Percentiles rank a stretch among this genome's conserved stretches.
Conservation (phyloP, 176 grass and related monocot genomes). For the Urochloa ruziziensis region DNA sequence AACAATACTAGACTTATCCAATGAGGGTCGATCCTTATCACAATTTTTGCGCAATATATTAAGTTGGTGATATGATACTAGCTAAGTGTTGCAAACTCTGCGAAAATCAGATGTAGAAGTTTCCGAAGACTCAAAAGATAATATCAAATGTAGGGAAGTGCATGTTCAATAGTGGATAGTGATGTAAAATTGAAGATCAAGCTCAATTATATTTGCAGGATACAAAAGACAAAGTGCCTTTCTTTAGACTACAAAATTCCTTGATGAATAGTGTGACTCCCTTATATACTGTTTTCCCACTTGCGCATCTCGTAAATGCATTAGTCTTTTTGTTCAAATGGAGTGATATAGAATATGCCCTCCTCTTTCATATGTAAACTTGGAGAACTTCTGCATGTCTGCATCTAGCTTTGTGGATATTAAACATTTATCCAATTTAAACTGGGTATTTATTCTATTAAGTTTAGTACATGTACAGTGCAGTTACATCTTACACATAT, state of each 20-base stretch:
- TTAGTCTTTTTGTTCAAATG: neutral
- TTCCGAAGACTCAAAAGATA: neutral
- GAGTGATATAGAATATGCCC: neutral
- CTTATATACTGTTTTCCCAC: neutral
- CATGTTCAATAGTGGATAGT: neutral
- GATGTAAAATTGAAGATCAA: neutral
- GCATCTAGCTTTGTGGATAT: neutral
- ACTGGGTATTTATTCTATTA: neutral
- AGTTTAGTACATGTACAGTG: constrained; percentile 6
- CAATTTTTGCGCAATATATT: neutral
- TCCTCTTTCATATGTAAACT: neutral
- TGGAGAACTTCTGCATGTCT: neutral
- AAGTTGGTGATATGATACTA: neutral
- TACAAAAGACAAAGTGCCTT: neutral
- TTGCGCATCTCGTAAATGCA: neutral
- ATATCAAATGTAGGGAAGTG: neutral
- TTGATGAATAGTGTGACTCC: neutral
- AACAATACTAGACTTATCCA: neutral
- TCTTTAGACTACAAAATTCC: neutral
- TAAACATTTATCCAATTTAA: neutral
- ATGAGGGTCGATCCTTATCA: neutral
- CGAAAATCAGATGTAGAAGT: neutral
- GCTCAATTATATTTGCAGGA: neutral
- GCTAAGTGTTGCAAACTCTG: neutral
- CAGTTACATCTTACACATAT: neutral